phyloP scores from a whole-genome alignment of 1,139 yeast species.

The Hemisphaericaspora subhashii region DNA sequence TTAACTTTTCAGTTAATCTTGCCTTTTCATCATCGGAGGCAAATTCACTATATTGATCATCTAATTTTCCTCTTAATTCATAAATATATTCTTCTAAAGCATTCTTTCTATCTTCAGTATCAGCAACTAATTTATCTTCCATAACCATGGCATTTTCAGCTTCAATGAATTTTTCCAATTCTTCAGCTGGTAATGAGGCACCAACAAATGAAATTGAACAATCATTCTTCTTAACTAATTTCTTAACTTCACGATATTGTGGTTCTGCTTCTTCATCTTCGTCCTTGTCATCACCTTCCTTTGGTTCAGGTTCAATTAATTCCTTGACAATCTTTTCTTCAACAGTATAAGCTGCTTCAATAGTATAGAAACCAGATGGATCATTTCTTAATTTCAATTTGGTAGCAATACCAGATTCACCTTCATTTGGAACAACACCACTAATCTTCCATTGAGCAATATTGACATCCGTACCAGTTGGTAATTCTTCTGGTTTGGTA shows the following conservation, averaged over 20 bases:
- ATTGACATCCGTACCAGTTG: conserved; percentile 63
- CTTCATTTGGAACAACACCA: conserved; percentile 80
- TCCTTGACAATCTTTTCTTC: conserved; percentile 91
- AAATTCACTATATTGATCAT: conserved; percentile 84
- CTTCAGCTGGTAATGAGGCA: conserved; percentile 61
- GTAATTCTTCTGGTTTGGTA: conserved; percentile 73
- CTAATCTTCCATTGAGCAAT: conserved; percentile 84
- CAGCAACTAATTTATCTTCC: conserved; percentile 95
- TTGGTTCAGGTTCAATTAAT: conserved; percentile 63
- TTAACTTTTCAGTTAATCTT: conserved; percentile 68
- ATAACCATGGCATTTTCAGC: conserved; percentile 79
- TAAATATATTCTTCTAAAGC: conserved; percentile 98
- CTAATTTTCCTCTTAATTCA: conserved; percentile 95
- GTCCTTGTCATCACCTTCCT: conserved; percentile 53
- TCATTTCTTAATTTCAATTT: conserved; percentile 96
- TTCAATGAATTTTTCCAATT: conserved; percentile 67
- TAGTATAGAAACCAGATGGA: conserved; percentile 92
- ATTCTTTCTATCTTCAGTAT: conserved; percentile 98
- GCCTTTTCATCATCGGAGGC: conserved; percentile 90
- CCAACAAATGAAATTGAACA: conserved; percentile 58
- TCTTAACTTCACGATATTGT: conserved; percentile 87
- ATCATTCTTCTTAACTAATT: conserved; percentile 88
- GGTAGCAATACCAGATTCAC: conserved; percentile 78
- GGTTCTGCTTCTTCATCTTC: conserved; percentile 59
- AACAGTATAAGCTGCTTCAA: conserved; percentile 93